Percentiles rank a stretch among this genome's conserved stretches.
Evolutionary conservation across 2,329 filamentous ascomycete species (phyloP).

Genomic region (Leptographium wingfieldii): DNA sequence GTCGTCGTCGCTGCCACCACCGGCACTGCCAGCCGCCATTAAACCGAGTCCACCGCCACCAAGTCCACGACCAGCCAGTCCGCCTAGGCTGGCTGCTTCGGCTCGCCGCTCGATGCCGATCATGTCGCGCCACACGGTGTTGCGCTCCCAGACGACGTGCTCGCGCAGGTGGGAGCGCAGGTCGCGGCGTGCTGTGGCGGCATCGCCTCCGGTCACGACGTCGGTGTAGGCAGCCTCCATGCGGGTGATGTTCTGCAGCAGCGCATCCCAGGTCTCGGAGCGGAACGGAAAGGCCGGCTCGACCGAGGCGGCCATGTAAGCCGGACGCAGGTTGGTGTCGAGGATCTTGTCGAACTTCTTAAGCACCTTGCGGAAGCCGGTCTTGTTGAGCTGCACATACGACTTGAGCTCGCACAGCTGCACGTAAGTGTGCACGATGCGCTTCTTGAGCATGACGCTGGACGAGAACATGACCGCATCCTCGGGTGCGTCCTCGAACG

Average conservation of each 20-base stretch:
- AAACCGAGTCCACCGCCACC: conserved; percentile 5
- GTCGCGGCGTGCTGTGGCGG: conserved; percentile 66
- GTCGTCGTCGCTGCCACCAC: neutral
- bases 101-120: conserved; percentile 94
- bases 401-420: conserved; percentile 91
- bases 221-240: conserved; percentile 73
- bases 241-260: conserved; percentile 59
- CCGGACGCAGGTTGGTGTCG: conserved; percentile 63
- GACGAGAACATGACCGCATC: conserved; percentile 54
- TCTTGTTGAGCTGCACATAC: conserved; percentile 90
- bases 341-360: conserved; percentile 99
- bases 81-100: conserved; percentile 81
- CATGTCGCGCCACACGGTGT: conserved; percentile 98
- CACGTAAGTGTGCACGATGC: conserved; percentile 77
- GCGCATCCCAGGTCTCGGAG: conserved; percentile 51
- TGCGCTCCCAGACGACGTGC: conserved; percentile 97
- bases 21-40: conserved; percentile 6
- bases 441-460: conserved; percentile 82
- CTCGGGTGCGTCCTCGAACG: conserved; percentile 69
- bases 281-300: conserved; percentile 73
- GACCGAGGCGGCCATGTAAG: conserved; percentile 64
- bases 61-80: conserved; percentile 1
- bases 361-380: conserved; percentile 87
- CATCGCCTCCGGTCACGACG: conserved; percentile 71
- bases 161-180: conserved; percentile 83